Conservation (phyloP, 805 yeast genomes). For the Kuraishia ogatae region DNA sequence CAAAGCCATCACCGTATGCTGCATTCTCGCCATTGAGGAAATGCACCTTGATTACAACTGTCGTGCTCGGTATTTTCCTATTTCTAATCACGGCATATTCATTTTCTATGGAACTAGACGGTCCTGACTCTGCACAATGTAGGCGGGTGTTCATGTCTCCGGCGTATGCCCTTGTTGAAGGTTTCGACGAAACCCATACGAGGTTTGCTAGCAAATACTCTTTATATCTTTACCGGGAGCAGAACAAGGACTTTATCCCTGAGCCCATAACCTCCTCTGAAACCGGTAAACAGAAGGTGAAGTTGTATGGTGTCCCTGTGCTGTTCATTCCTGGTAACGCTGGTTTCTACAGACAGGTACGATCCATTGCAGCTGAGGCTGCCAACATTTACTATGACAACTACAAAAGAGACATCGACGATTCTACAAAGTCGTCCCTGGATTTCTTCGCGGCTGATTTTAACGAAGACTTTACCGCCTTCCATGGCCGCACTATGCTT, state of each 20-base stretch:
- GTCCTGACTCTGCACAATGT: constrained; percentile 47
- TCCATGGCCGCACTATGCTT: constrained; percentile 86
- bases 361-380: constrained; percentile 85
- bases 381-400: constrained; percentile 43
- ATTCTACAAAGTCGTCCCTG: constrained; percentile 30
- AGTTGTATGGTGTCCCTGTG: constrained; percentile 70
- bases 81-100: constrained; percentile 17
- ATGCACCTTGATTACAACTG: background rate
- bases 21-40: no score
- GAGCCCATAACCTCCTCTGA: constrained; percentile 9
- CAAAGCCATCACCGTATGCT: no score
- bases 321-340: constrained; percentile 97
- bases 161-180: constrained; percentile 65
- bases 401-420: constrained; percentile 12
- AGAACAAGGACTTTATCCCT: constrained; percentile 55
- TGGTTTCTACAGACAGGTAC: constrained; percentile 82
- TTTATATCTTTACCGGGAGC: constrained; percentile 82
- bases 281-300: constrained; percentile 17
- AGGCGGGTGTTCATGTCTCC: constrained; percentile 74
- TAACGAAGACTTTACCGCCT: constrained; percentile 93
- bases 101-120: constrained; percentile 22
- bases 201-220: constrained; percentile 74
- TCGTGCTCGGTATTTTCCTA: constrained; percentile 14
- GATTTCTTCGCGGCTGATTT: constrained; percentile 92
- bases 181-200: constrained; percentile 65